phyloP scores from a whole-genome alignment of 768 basidiomycete species.

The Zangia roseola region DNA sequence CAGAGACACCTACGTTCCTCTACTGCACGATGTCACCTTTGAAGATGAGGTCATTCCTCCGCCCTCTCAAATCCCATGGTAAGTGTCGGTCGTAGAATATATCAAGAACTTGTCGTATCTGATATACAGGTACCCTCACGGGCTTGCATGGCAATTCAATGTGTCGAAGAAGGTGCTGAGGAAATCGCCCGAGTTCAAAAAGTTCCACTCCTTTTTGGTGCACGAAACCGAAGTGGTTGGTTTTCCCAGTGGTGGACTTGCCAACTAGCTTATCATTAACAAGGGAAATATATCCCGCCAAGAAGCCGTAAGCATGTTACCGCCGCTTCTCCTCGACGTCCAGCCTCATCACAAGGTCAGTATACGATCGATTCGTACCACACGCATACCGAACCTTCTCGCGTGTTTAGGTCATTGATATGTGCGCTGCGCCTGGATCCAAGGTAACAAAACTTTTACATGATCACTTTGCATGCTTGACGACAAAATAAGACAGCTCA shows the following conservation, averaged over 20 bases:
- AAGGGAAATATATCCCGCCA: slow-evolving; percentile 95
- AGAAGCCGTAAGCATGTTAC: slow-evolving; percentile 99
- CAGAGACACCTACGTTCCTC: slow-evolving; percentile 73
- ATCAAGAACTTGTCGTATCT: neutral
- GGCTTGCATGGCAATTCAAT: slow-evolving; percentile 96
- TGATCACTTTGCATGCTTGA: neutral
- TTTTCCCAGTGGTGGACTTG: slow-evolving; percentile 12
- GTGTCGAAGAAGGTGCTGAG: slow-evolving; percentile 86
- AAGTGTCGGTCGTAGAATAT: slow-evolving; percentile 8
- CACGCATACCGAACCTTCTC: neutral
- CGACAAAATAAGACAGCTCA: slow-evolving; percentile 72
- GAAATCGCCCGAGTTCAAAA: slow-evolving; percentile 86
- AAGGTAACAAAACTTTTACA: slow-evolving; percentile 51
- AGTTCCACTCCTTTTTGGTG: slow-evolving; percentile 94
- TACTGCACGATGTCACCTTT: slow-evolving; percentile 66
- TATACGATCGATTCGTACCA: slow-evolving; percentile 3
- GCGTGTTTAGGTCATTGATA: slow-evolving; percentile 73
- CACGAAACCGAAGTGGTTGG: slow-evolving; percentile 96
- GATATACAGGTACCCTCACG: slow-evolving; percentile 79
- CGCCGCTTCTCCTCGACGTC: slow-evolving; percentile 93
- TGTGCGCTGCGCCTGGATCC: slow-evolving; percentile 98
- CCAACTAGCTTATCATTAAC: neutral
- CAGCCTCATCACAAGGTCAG: slow-evolving; percentile 81
- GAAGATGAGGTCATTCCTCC: slow-evolving; percentile 76
- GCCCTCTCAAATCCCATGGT: slow-evolving; percentile 88